Percentiles rank a stretch among this genome's conserved stretches.
Conservation (phyloP, 78 protist genomes). For the Polysphondylium violaceum region DNA sequence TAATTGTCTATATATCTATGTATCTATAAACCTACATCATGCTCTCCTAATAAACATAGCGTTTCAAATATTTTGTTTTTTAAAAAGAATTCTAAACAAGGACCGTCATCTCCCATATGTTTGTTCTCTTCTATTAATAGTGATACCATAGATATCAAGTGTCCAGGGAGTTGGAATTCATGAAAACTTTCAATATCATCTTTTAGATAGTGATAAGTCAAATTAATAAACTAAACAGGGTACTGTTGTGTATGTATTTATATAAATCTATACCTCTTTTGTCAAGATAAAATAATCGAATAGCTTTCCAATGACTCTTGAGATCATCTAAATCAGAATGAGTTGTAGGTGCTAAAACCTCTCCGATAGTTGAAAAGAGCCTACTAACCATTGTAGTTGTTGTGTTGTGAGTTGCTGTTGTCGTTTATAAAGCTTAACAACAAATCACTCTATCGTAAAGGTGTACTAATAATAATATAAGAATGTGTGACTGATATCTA, state of each 20-base stretch:
- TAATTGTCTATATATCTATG: neutral
- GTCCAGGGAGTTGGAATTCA: conserved; percentile 72
- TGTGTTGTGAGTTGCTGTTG: too few relatives aligned
- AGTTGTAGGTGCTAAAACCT: conserved; percentile 56
- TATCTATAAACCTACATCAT: conserved; percentile 32
- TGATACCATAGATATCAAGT: conserved; percentile 68
- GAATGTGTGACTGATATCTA: too few relatives aligned
- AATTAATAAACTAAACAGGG: neutral
- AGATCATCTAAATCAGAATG: conserved; percentile 63
- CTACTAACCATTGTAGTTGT: conserved; percentile 43
- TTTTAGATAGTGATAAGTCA: neutral
- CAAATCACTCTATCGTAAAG: too few relatives aligned
- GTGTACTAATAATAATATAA: too few relatives aligned
- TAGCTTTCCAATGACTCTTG: conserved; percentile 67
- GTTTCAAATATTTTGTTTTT: conserved; percentile 70
- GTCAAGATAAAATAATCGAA: conserved; percentile 40
- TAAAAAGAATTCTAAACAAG: conserved; percentile 75
- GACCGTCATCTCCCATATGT: conserved; percentile 60
- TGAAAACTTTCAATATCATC: conserved; percentile 71
- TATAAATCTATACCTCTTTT: conserved; percentile 9
- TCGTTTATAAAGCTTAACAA: too few relatives aligned
- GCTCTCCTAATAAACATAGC: conserved; percentile 51
- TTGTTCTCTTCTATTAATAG: conserved; percentile 57
- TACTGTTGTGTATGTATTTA: too few relatives aligned
- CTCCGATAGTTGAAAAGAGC: conserved; percentile 53